A percentile compares a stretch with the other conserved stretches of the same genome.
Evolutionary conservation across 2,329 filamentous ascomycete species (phyloP).

Genomic region (Dactylonectria estremocensis): DNA sequence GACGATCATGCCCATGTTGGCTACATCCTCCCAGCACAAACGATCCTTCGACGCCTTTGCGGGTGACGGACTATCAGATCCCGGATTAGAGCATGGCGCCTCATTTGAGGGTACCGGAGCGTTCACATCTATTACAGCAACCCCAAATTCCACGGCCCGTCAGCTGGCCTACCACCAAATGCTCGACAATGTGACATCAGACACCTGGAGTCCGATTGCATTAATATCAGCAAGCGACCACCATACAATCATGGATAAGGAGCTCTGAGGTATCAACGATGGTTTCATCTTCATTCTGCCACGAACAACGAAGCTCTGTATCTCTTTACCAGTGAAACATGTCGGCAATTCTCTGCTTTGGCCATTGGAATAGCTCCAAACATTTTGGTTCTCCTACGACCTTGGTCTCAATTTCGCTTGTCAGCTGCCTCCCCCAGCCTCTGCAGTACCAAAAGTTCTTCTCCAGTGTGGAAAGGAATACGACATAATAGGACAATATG

Average conservation of each 20-base stretch:
- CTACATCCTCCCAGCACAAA: conserved; percentile 32
- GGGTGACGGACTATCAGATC: background rate
- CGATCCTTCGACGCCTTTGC: conserved; percentile 37
- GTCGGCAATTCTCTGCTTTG: conserved; percentile 39
- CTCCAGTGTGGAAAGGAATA: conserved; percentile 46
- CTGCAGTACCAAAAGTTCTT: conserved; percentile 46
- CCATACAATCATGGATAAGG: conserved; percentile 51
- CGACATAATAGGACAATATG: conserved; percentile 46
- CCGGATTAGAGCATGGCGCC: background rate
- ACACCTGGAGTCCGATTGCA: conserved; percentile 50
- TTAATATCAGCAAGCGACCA: conserved; percentile 55
- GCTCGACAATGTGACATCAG: conserved; percentile 46
- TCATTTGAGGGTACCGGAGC: conserved; percentile 31
- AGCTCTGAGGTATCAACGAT: conserved; percentile 48
- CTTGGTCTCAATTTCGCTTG: conserved; percentile 40
- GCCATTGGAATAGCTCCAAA: conserved; percentile 43
- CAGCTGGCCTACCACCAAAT: conserved; percentile 55
- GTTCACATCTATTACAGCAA: conserved; percentile 32
- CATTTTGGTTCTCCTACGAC: conserved; percentile 38
- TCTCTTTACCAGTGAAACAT: conserved; percentile 19
- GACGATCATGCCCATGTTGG: background rate
- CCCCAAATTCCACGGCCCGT: conserved; percentile 44
- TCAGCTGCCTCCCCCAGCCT: conserved; percentile 45
- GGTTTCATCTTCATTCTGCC: background rate
- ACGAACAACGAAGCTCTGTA: background rate